These are phyloP conservation scores for Tremella mesenterica DNA, from an alignment of 768 basidiomycete genomes.

Conservation along the genomic window DNA sequence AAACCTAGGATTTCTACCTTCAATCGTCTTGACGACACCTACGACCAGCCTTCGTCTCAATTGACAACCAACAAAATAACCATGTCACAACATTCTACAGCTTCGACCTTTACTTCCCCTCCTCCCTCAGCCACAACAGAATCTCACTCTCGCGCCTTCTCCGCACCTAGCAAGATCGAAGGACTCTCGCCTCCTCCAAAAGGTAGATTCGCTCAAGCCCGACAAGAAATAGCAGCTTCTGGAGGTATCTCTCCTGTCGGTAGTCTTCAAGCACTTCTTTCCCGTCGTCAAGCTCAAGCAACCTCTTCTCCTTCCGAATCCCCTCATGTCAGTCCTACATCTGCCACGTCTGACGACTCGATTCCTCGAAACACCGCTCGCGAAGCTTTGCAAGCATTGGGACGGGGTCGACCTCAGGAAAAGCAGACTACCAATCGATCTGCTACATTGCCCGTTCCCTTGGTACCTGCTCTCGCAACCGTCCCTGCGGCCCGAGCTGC, in stretches of 20 bases:
- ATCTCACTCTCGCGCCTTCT: too few relatives aligned
- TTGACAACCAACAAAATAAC: neutral
- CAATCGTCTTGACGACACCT: too few relatives aligned
- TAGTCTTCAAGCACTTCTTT: conserved; percentile 4
- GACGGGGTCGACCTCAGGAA: neutral
- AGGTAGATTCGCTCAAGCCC: conserved; percentile 24
- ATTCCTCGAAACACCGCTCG: neutral
- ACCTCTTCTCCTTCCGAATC: neutral
- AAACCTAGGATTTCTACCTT: too few relatives aligned
- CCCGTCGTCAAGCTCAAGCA: neutral
- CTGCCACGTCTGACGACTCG: neutral
- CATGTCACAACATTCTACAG: too few relatives aligned
- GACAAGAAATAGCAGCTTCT: conserved; percentile 17
- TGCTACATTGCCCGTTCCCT: neutral
- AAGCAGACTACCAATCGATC: neutral
- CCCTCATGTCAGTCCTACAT: neutral
- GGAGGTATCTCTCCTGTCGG: conserved; percentile 4
- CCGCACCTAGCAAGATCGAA: too few relatives aligned
- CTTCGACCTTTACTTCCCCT: neutral
- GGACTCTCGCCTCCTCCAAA: too few relatives aligned
- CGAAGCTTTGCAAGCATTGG: neutral
- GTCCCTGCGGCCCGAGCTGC: neutral
- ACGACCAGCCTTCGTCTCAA: neutral
- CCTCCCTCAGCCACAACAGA: neutral
- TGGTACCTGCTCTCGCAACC: neutral